phyloP scores from a whole-genome alignment of 208 protist species.

The Giardia duodenalis region DNA sequence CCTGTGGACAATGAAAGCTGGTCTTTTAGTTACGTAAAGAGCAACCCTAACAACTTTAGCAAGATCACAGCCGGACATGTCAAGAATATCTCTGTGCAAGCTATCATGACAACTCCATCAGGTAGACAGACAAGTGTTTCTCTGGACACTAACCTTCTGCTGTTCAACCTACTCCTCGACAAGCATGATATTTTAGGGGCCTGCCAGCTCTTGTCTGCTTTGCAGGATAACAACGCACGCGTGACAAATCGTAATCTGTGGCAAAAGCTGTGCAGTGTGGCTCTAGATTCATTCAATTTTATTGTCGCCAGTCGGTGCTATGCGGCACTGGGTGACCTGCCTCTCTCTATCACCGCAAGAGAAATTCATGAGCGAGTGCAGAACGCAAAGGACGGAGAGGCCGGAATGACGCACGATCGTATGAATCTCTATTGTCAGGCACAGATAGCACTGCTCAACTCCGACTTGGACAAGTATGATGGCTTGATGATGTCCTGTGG shows the following conservation, averaged over 20 bases:
- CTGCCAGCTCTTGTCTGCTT: not conserved
- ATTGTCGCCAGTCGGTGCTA: slow-evolving; percentile 13
- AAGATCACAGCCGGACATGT: not conserved
- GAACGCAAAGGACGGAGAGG: not conserved
- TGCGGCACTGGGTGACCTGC: not conserved
- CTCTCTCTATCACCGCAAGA: not conserved
- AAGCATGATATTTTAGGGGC: not conserved
- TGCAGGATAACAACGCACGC: not conserved
- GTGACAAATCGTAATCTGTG: not conserved
- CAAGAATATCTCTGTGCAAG: not conserved
- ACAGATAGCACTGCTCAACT: not conserved
- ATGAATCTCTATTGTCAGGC: not conserved
- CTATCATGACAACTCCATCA: not conserved
- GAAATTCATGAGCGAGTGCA: not conserved
- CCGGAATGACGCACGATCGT: not conserved
- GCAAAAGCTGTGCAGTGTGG: not conserved
- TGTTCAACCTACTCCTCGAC: slow-evolving; percentile 27
- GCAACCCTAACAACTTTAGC: not conserved
- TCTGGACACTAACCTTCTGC: not conserved
- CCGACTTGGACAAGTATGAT: slow-evolving; percentile 12
- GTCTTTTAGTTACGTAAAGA: not conserved
- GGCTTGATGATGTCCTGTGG: not conserved
- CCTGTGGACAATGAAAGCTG: not conserved
- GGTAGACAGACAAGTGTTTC: not conserved
- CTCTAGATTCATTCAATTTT: not conserved